Percentiles rank a stretch among this genome's conserved stretches.
Evolutionary conservation across 805 yeast genomes (phyloP).

Genomic region (Torulaspora gathmanii): DNA sequence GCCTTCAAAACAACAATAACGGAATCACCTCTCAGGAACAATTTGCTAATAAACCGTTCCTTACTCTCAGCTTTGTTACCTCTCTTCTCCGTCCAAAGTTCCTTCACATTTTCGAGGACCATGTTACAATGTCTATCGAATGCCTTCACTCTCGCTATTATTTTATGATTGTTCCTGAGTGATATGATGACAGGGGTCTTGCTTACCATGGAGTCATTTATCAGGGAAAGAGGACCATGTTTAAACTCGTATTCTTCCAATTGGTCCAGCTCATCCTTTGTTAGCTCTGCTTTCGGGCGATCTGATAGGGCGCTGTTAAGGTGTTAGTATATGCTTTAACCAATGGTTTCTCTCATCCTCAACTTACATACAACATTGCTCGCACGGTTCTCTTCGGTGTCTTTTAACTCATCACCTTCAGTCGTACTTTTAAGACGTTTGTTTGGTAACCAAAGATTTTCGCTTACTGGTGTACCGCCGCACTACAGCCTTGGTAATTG

Average conservation of each 20-base stretch:
- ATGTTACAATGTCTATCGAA: constrained; percentile 95
- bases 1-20: constrained; percentile 75
- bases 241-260: constrained; percentile 85
- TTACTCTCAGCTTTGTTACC: constrained; percentile 55
- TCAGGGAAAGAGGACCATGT: constrained; percentile 85
- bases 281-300: constrained; percentile 73
- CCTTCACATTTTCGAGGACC: constrained; percentile 88
- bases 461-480: background rate
- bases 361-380: constrained; percentile 7
- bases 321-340: constrained; percentile 1
- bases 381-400: background rate
- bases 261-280: constrained; percentile 70
- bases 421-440: background rate
- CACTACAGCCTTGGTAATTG: constrained; percentile 1
- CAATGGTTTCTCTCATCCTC: background rate
- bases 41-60: constrained; percentile 79
- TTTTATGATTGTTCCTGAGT: constrained; percentile 87
- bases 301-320: constrained; percentile 55
- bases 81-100: constrained; percentile 67
- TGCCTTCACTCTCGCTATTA: constrained; percentile 85
- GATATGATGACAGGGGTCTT: constrained; percentile 80
- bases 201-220: constrained; percentile 75
- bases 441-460: background rate
- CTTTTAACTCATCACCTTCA: background rate
- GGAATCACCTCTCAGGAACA: constrained; percentile 93